A percentile compares a stretch with the other conserved stretches of the same genome.
phyloP scores from a whole-genome alignment of 2,329 filamentous ascomycete species.

The Thelonectria rubi region DNA sequence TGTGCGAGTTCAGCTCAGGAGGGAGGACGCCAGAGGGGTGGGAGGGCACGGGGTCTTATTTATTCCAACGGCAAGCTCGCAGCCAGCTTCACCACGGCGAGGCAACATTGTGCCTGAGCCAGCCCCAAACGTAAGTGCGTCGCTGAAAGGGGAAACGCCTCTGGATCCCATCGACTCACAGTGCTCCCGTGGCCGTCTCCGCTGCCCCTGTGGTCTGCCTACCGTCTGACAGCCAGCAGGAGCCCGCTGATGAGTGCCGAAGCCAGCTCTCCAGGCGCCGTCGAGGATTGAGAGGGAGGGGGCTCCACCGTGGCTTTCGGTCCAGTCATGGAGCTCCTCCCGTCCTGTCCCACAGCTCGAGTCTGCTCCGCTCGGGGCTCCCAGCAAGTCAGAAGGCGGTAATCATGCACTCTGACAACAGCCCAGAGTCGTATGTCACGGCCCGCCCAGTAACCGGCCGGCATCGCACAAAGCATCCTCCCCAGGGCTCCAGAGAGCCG shows the following conservation, averaged over 20 bases:
- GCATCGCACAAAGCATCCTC: slow-evolving; percentile 15
- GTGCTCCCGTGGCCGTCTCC: slow-evolving; percentile 10
- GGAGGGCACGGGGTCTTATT: slow-evolving; percentile 21
- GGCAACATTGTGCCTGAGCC: slow-evolving; percentile 17
- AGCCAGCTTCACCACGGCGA: background rate
- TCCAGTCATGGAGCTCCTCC: slow-evolving; percentile 25
- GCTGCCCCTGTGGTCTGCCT: slow-evolving; percentile 6
- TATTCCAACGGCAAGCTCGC: slow-evolving; percentile 17
- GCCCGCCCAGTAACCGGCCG: slow-evolving; percentile 24
- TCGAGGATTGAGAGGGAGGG: slow-evolving; percentile 2
- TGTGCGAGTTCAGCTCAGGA: slow-evolving; percentile 9
- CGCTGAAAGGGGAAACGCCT: slow-evolving; percentile 22
- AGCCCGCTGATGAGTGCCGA: background rate
- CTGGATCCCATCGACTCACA: slow-evolving; percentile 5
- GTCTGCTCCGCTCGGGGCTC: slow-evolving; percentile 1
- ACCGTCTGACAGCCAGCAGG: slow-evolving; percentile 3
- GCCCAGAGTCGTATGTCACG: slow-evolving; percentile 34
- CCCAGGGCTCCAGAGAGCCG: background rate
- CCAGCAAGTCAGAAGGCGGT: slow-evolving; percentile 16
- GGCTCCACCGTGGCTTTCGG: slow-evolving; percentile 19
- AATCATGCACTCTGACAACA: slow-evolving; percentile 21
- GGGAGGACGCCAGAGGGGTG: background rate
- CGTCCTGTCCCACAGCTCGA: slow-evolving; percentile 5
- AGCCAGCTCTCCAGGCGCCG: background rate
- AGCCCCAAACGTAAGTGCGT: slow-evolving; percentile 12